A percentile compares a stretch with the other conserved stretches of the same genome.
Conservation (phyloP, 208 protist species). For the Wallacemonas sp. region DNA sequence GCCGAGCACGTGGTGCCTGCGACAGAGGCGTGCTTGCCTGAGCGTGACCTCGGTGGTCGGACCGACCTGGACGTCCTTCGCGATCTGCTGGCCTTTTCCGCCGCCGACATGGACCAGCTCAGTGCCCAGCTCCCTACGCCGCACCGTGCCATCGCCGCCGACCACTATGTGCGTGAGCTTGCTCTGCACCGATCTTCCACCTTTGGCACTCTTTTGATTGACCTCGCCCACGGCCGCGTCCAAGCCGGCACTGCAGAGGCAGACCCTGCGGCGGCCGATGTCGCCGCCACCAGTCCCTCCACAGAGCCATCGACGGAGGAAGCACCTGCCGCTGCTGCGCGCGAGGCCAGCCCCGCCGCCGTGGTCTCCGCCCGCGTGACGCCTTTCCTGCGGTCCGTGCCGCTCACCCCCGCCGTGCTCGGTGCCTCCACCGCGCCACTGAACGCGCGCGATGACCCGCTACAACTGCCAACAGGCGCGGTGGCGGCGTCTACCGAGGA, state of each 20-base stretch:
- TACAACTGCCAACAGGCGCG: not conserved
- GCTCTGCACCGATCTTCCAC: not conserved
- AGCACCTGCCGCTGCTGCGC: not conserved
- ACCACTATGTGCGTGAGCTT: slow-evolving; percentile 1
- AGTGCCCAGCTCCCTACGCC: not conserved
- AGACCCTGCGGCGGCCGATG: no score
- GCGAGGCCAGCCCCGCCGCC: not conserved
- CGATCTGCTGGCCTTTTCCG: not conserved
- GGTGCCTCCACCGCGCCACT: not conserved
- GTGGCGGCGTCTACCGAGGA: no score
- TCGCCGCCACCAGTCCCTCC: no score
- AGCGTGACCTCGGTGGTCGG: not conserved
- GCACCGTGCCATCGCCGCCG: not conserved
- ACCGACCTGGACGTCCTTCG: not conserved
- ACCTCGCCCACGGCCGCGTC: not conserved
- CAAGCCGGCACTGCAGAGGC: no score
- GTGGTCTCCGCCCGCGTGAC: not conserved
- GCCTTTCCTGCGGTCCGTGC: not conserved
- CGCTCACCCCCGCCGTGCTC: not conserved
- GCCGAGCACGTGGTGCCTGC: not conserved
- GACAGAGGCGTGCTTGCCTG: not conserved
- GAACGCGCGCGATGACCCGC: not conserved
- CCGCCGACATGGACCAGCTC: not conserved
- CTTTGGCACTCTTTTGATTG: slow-evolving; percentile 3
- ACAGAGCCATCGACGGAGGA: no score